Evolutionary conservation across 2,329 filamentous ascomycete species (phyloP), one percentile per base, ranked within the genome.

Genomic region (Sporothrix curviconia): DNA sequence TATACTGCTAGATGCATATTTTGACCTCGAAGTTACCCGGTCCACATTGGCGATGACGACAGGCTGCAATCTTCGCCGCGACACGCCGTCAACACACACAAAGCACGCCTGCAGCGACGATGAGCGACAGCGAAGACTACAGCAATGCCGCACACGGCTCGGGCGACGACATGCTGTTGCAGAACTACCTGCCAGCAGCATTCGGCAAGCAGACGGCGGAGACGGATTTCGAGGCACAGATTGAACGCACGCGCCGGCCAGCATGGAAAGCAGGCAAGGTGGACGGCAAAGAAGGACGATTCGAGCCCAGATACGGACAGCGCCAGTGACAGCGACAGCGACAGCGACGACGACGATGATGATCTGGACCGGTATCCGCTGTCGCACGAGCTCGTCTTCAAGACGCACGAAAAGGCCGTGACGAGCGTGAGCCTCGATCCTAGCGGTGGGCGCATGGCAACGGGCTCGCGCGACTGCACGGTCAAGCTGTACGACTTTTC

Each of bases 401-500:
- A 95, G 73, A 95, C 92, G 14, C 94, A 99, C 70, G 89, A 94
- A 36, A 86, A 89, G 60, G 84, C 92, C 6, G 83, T 97, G 42
- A 96, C 92, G 7, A 86, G 89, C 0, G 79, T 91, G 57, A 86
- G 92, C 2, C 78, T 96, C 49, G 94, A 99, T 72, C 85, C 89
- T 0, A 85, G 91, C 0, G 94, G 94, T 11, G 86, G 86, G 47
- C 83, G 94, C 65, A 76, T 99, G 68, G 84, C 92, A 49, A 94
- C 90, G n/a, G 92, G 89, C 22, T 96, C 92, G 5, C 88, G 87
- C 60, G 94, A 99, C 72, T 95, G 91, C 71, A 89, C 84, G 1
- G 76, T 97, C 66, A 97, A 96, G 69, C 78, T 99, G 17, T 91
- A 96, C 74, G 92, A 99, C 69, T 95, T 99, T 70, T 85, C 92